A percentile compares a stretch with the other conserved stretches of the same genome.
Evolutionary conservation across 73 alveolate species (phyloP).

Genomic region (Stentor coeruleus): DNA sequence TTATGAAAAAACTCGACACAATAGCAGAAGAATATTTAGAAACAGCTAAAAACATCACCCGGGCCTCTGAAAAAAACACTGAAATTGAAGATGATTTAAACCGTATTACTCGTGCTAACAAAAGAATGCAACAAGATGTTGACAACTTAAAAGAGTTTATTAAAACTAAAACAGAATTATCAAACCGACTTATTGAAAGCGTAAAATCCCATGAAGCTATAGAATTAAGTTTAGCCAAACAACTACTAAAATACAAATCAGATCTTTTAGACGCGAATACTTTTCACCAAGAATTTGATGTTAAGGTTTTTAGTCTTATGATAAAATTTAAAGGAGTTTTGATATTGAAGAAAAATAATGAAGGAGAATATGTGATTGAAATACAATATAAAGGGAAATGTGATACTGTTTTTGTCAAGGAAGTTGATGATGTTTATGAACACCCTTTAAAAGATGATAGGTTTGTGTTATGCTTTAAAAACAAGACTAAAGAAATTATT

Average conservation of each 20-base stretch:
- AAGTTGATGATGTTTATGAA: neutral
- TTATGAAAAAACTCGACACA: no score
- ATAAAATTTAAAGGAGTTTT: neutral
- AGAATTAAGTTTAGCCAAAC: neutral
- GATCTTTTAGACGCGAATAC: neutral
- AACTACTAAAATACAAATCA: neutral
- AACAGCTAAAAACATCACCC: neutral
- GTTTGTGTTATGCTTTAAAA: no score
- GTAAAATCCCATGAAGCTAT: neutral
- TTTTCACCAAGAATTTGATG: neutral
- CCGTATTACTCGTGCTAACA: neutral
- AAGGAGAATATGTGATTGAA: neutral
- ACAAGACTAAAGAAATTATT: neutral
- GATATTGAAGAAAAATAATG: neutral
- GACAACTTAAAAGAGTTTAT: neutral
- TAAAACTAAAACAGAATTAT: neutral
- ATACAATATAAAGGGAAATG: neutral
- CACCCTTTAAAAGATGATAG: neutral
- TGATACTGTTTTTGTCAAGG: neutral
- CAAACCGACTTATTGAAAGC: neutral
- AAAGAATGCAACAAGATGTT: neutral
- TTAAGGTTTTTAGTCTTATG: neutral
- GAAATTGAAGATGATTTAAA: neutral
- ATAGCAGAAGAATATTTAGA: neutral
- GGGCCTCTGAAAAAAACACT: neutral